phyloP scores from a whole-genome alignment of 306 rosid species.

The Malus domestica region DNA sequence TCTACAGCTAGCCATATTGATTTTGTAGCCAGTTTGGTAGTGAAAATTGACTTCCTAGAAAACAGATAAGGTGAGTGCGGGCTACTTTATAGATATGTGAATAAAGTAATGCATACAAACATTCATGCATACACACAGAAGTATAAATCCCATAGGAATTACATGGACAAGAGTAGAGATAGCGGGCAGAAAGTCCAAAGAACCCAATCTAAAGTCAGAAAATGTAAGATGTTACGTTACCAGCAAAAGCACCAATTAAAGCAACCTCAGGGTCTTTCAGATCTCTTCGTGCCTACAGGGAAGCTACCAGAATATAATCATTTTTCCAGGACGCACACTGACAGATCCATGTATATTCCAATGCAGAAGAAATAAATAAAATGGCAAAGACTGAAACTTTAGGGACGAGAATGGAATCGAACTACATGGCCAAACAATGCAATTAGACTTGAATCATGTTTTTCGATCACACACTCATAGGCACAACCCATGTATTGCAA shows the following conservation, averaged over 20 bases:
- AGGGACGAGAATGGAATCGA: neutral
- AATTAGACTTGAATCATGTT: neutral
- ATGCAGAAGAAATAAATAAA: neutral
- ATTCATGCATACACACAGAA: neutral
- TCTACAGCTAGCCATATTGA: neutral
- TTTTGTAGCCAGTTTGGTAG: neutral
- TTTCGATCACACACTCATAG: too few relatives aligned
- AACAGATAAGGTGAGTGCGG: neutral
- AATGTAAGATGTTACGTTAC: conserved; percentile 25
- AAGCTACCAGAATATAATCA: neutral
- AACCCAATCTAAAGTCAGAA: neutral
- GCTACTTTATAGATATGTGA: neutral
- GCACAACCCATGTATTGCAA: neutral
- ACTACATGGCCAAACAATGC: neutral
- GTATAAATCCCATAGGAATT: too few relatives aligned
- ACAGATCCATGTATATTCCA: neutral
- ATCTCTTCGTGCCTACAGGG: conserved; percentile 67
- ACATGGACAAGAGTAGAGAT: neutral
- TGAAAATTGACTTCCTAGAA: neutral
- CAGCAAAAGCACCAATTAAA: conserved; percentile 87
- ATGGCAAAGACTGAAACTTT: neutral
- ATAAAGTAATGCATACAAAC: neutral
- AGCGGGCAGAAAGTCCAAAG: neutral
- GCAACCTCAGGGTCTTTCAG: conserved; percentile 88
- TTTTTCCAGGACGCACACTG: neutral